phyloP scores from a whole-genome alignment of 306 rosid species.

The Pachyrhizus erosus region DNA sequence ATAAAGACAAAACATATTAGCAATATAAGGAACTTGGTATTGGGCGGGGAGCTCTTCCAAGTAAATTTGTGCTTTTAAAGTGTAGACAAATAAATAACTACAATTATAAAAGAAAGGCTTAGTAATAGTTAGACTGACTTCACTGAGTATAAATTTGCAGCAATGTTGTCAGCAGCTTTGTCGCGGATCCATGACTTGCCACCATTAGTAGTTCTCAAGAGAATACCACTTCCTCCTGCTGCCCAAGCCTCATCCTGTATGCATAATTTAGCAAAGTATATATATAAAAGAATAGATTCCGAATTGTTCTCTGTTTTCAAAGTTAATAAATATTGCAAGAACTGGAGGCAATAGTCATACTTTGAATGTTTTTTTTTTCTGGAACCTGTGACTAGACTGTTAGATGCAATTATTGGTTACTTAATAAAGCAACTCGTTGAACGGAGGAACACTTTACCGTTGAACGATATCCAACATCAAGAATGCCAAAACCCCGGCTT shows the following conservation, averaged over 20 bases:
- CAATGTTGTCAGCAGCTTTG: slow-evolving; percentile 97
- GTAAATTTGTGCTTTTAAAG: slow-evolving; percentile 28
- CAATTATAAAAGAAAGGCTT: slow-evolving; percentile 15
- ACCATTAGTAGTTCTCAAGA: slow-evolving; percentile 87
- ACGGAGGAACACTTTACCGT: slow-evolving; percentile 53
- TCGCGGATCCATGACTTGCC: slow-evolving; percentile 95
- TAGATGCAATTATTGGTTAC: slow-evolving; percentile 22
- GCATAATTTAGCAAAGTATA: slow-evolving; percentile 28
- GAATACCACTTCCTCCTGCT: slow-evolving; percentile 97
- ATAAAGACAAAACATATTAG: neutral
- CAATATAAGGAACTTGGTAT: slow-evolving; percentile 14
- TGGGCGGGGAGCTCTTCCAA: neutral
- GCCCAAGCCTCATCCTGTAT: slow-evolving; percentile 99
- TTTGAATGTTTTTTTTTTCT: neutral
- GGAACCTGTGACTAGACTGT: neutral
- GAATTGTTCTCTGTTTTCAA: slow-evolving; percentile 5
- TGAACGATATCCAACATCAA: slow-evolving; percentile 96
- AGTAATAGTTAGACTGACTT: slow-evolving; percentile 66
- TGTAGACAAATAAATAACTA: slow-evolving; percentile 2
- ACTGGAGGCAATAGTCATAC: slow-evolving; percentile 1
- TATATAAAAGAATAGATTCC: neutral
- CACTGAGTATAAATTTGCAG: slow-evolving; percentile 94
- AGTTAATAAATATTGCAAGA: slow-evolving; percentile 24
- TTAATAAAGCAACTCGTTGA: slow-evolving; percentile 24
- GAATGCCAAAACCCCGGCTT: slow-evolving; percentile 98